Base-by-base conservation (phyloP, 306 rosid species). In the Lablab purpureus region DNA sequence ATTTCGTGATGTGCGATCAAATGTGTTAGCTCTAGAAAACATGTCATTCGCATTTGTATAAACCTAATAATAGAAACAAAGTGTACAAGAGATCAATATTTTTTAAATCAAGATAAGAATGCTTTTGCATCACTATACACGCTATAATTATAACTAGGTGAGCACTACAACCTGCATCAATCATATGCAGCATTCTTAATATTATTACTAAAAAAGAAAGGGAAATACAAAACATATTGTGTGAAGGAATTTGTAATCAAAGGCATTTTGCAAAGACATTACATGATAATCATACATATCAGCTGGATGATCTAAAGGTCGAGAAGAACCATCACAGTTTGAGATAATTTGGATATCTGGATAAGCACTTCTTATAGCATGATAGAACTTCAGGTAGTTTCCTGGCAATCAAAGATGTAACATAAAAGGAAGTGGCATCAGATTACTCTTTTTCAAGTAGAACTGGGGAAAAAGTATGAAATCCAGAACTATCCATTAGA, bases 281-380 rank as follows among this genome's bases (percentile, higher is more conserved):
- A 95, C 99, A 87, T 95, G 99, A 75, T 76, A 95, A 86, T 95
- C 99, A 82, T 90, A 95, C 55, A 90, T 60, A 76, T 95, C 97
- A 72, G 97, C 97, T 10, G 98, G 98, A 83, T 95, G 99, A 88
- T 90, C 90, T 86, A 95, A 85, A 41, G 59, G 78, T 27, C 6
- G 56, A 71, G 92, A 74, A 81, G 98, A 91, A 63, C 82, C 98
- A 68, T 95, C 99, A 34, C 99, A 95, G 69, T 95, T 95, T 28
- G 98, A 87, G 67, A 95, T 95, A 2, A 93, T 90, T 89, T 87
- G 77, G 72, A 93, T 93, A 84, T 95, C 97, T 2, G 98, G 99
- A 84, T 93, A 95, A 72, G 83, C 87, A n/a, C 13, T 76, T 45
- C 8, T 91, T 77, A 95, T 93, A 19, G 97, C 97, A 77, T 25